A percentile compares a stretch with the other conserved stretches of the same genome.
phyloP scores from a whole-genome alignment of 257 asterid genomes.

The Salvia hispanica region DNA sequence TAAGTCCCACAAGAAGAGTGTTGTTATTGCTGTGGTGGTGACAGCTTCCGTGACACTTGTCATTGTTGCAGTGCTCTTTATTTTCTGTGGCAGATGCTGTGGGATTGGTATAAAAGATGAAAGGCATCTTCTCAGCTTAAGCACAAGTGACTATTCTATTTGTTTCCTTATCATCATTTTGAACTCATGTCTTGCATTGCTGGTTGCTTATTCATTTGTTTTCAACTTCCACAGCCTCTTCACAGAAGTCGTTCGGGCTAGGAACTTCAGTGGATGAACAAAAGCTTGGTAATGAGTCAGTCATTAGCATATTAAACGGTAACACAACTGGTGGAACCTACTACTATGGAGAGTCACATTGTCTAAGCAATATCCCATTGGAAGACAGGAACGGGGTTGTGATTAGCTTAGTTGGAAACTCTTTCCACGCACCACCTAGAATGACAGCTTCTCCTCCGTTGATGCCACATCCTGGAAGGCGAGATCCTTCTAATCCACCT shows the following conservation, averaged over 20 bases:
- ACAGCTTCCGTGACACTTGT: slow-evolving; percentile 61
- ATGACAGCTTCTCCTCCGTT: slow-evolving; percentile 53
- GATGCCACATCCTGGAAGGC: slow-evolving; percentile 75
- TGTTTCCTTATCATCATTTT: slow-evolving; percentile 36
- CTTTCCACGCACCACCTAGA: slow-evolving; percentile 8
- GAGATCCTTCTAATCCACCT: slow-evolving; percentile 36
- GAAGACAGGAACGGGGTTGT: slow-evolving; percentile 39
- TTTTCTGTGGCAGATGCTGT: slow-evolving; percentile 59
- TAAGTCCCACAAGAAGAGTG: slow-evolving; percentile 40
- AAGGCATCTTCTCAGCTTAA: slow-evolving; percentile 89
- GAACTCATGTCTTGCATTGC: slow-evolving; percentile 2
- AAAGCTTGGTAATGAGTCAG: slow-evolving; percentile 49
- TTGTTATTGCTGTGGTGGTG: slow-evolving; percentile 61
- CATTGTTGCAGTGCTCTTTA: slow-evolving; percentile 55
- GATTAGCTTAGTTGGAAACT: slow-evolving; percentile 33
- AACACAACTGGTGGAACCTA: slow-evolving; percentile 35
- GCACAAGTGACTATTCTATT: slow-evolving; percentile 68
- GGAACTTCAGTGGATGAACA: slow-evolving; percentile 48
- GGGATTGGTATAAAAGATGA: slow-evolving; percentile 63
- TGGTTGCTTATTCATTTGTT: no score
- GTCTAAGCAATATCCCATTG: slow-evolving; percentile 42
- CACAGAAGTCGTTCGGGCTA: slow-evolving; percentile 50
- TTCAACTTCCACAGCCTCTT: slow-evolving; percentile 56
- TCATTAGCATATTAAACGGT: slow-evolving; percentile 38
- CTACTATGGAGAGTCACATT: slow-evolving; percentile 36